Base-by-base conservation (phyloP, 331 rosid species). In the Acacia concinna region DNA sequence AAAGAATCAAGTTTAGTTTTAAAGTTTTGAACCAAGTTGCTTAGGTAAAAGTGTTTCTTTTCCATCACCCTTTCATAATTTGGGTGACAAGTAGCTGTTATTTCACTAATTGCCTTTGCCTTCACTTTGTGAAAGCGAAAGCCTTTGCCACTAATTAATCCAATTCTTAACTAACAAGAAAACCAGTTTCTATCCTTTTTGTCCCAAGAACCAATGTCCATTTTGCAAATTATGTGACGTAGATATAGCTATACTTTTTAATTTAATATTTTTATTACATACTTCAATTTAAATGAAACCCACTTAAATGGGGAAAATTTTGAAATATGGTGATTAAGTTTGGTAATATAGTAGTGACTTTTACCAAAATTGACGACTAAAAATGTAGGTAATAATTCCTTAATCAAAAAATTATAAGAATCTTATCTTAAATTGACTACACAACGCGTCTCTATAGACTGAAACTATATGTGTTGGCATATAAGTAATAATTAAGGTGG, bases 81-180 rank as follows among this genome's bases (percentile, higher is more conserved):
- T 32, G 44, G 27, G 70, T 18, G 44, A 35, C 69, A 63, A 30
- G 25, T 52, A 52, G 23, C 25, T 63, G 43, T 30, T 18, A 34
- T 34, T 64, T 64, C 70, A 64, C 44, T 64, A 64, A 64, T 17
- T 64, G 14, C 27, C 70, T 64, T 64, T 64, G 32, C 43, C 27
- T 32, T 8, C 32, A 32, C 43, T 64, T 34, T 32, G 43, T 64
- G 44, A 28, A 37, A n/a, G 73, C 52, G 18, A 67, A 68, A 38
- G 54, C 54, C n/a, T 43, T 12, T 46, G 44, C 7, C 71, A 66
- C 28, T 67, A 67, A 66, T 79, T 38, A 67, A 37, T 82, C 62
- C 68, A 76, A 82, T 76, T 73, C 89, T 86, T 86, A 86, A 83
- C 81, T 40, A 68, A 74, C 83, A 86, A 86, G 87, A 69, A 86